phyloP scores from a whole-genome alignment of 352 stramenopile species.

The Pythium scleroteichum region DNA sequence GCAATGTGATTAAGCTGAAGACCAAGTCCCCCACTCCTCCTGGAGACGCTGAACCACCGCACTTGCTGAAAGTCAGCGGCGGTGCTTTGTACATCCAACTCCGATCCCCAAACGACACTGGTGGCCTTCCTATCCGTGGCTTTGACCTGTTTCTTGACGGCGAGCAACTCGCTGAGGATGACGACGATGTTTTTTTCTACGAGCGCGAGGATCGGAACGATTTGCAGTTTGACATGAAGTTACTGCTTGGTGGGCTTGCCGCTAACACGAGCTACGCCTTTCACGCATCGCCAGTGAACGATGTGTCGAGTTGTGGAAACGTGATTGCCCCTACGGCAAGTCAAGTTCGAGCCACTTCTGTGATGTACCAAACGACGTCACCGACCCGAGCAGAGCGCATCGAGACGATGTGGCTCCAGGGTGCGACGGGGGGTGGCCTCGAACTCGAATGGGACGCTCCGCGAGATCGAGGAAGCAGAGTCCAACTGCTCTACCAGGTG shows the following conservation, averaged over 20 bases:
- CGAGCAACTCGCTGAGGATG: slow-evolving; percentile 4
- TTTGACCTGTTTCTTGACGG: slow-evolving; percentile 28
- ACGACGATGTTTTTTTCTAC: slow-evolving; percentile 25
- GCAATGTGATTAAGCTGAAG: slow-evolving; percentile 34
- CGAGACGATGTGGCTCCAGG: slow-evolving; percentile 33
- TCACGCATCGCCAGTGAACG: slow-evolving; percentile 47
- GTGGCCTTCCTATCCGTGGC: slow-evolving; percentile 33
- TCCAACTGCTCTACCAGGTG: slow-evolving; percentile 45
- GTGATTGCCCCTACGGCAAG: not conserved
- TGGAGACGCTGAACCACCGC: slow-evolving; percentile 25
- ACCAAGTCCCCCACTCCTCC: slow-evolving; percentile 37
- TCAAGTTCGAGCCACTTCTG: slow-evolving; percentile 4
- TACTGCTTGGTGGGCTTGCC: slow-evolving; percentile 47
- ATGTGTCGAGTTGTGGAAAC: slow-evolving; percentile 41
- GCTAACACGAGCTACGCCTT: slow-evolving; percentile 44
- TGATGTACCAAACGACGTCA: slow-evolving; percentile 28
- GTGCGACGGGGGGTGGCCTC: slow-evolving; percentile 54
- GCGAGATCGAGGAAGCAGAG: slow-evolving; percentile 40
- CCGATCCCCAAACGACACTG: slow-evolving; percentile 57
- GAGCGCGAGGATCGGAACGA: slow-evolving; percentile 11
- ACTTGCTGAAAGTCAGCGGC: slow-evolving; percentile 36
- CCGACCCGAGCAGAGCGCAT: slow-evolving; percentile 31
- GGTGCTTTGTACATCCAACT: slow-evolving; percentile 44
- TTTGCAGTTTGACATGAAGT: slow-evolving; percentile 32
- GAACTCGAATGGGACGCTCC: slow-evolving; percentile 42